phyloP scores from a whole-genome alignment of 2,329 filamentous ascomycete species.

The Orbilia brochopaga region DNA sequence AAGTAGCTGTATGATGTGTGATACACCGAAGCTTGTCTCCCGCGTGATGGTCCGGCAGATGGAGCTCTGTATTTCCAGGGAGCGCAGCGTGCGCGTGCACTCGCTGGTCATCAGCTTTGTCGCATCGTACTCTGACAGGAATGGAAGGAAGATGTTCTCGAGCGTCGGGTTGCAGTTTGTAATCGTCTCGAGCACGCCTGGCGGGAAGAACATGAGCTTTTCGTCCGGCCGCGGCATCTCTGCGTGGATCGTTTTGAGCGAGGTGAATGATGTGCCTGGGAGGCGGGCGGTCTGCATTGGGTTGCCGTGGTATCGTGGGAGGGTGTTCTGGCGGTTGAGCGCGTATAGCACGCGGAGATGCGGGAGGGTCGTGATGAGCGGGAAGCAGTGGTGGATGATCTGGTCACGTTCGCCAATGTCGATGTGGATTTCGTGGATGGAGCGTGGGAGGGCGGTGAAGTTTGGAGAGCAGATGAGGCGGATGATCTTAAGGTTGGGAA shows the following conservation, averaged over 20 bases:
- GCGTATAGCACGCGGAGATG: slow-evolving; percentile 34
- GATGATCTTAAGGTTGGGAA: slow-evolving; percentile 41
- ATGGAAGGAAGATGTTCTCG: slow-evolving; percentile 42
- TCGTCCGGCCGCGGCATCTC: slow-evolving; percentile 47
- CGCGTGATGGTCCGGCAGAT: slow-evolving; percentile 39
- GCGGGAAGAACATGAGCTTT: slow-evolving; percentile 47
- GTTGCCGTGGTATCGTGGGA: slow-evolving; percentile 44
- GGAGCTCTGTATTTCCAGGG: slow-evolving; percentile 42
- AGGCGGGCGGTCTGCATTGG: slow-evolving; percentile 36
- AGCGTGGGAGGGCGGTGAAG: slow-evolving; percentile 35
- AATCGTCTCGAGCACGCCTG: slow-evolving; percentile 38
- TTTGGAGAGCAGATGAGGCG: slow-evolving; percentile 47
- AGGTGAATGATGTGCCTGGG: slow-evolving; percentile 22
- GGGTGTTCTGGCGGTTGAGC: slow-evolving; percentile 36
- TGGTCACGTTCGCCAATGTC: slow-evolving; percentile 46
- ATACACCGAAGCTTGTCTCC: slow-evolving; percentile 39
- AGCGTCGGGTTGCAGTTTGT: slow-evolving; percentile 35
- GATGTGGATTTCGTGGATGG: slow-evolving; percentile 37
- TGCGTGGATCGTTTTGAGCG: slow-evolving; percentile 26
- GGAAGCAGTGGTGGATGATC: slow-evolving; percentile 45
- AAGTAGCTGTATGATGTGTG: slow-evolving; percentile 28
- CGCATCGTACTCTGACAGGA: slow-evolving; percentile 31
- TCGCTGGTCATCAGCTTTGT: slow-evolving; percentile 21
- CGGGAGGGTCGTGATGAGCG: slow-evolving; percentile 38
- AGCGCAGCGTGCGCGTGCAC: slow-evolving; percentile 37